Evolutionary conservation across 306 rosid species (phyloP), one percentile per base, ranked within the genome.

Genomic region (Pueraria montana): DNA sequence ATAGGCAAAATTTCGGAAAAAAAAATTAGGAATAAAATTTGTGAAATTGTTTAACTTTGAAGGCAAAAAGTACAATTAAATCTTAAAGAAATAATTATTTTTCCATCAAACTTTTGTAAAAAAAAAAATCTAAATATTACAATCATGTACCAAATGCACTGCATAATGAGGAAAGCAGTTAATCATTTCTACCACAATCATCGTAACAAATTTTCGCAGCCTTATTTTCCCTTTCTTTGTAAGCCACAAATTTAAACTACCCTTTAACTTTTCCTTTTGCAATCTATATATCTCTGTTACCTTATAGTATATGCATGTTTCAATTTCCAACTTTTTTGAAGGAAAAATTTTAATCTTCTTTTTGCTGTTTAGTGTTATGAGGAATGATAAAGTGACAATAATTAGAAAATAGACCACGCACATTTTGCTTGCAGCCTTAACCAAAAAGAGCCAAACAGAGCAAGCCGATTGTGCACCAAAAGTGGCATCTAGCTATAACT

Each of bases 381-480:
- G 72, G 87, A 40, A 40, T 16, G 82, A 27, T 2, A 56, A 76
- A 76, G 81, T 82, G 64, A 70, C 18, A 83, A 84, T 87, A 56
- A 81, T 81, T 27, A 32, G 78, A 26, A 76, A 53, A 71, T 9
- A 50, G 71, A 77, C 1, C 24, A 56, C 3, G 16, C 81, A 65
- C 81, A 61, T 83, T 85, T 24, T 11, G 13, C 49, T 80, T 81
- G 91, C 89, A 88, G 91, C 82, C 82, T 86, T 86, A 87, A 58
- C 48, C 42, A 46, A 53, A 84, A 85, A 34, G 74, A 74, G 80
- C 63, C 80, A 84, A 83, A 73, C 78, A 80, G 66, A 77, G 0
- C 6, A 69, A 83, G 79, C n/a, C 56, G 4, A 50, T 71, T 50
- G 40, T 27, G 79, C 58, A 76, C 14, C 55, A 40, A 74, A 81